Conservation (phyloP, 495 filamentous ascomycete species). For the Cairneyella variabilis region DNA sequence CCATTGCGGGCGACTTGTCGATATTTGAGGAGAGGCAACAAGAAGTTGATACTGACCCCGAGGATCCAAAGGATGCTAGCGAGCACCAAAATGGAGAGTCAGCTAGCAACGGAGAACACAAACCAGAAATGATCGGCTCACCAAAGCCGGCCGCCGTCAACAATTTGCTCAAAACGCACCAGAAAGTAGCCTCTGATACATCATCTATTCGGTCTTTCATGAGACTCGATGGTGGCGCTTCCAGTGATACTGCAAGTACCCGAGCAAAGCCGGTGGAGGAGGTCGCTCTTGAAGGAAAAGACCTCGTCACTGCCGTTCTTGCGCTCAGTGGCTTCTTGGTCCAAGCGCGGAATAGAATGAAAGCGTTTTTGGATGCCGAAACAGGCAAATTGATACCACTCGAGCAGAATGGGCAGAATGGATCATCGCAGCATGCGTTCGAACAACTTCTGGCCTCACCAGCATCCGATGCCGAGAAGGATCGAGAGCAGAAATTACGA, state of each 20-base stretch:
- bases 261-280: slow-evolving; percentile 33
- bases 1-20: slow-evolving; percentile 80
- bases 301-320: slow-evolving; percentile 72
- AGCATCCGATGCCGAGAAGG: slow-evolving; percentile 48
- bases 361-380: slow-evolving; percentile 73
- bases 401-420: slow-evolving; percentile 43
- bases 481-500: slow-evolving; percentile 66
- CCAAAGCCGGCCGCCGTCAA: slow-evolving; percentile 41
- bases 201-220: slow-evolving; percentile 63
- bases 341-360: slow-evolving; percentile 74
- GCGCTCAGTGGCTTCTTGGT: slow-evolving; percentile 84
- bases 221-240: slow-evolving; percentile 44
- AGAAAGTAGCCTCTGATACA: slow-evolving; percentile 53
- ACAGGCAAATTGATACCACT: slow-evolving; percentile 64
- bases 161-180: slow-evolving; percentile 49
- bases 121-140: slow-evolving; percentile 30
- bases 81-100: slow-evolving; percentile 19
- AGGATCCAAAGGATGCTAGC: slow-evolving; percentile 43
- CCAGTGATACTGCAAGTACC: slow-evolving; percentile 45
- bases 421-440: slow-evolving; percentile 45
- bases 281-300: slow-evolving; percentile 65
- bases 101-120: slow-evolving; percentile 22
- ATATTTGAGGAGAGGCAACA: slow-evolving; percentile 38
- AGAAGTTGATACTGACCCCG: slow-evolving; percentile 42
- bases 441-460: slow-evolving; percentile 42